Percentiles rank a stretch among this genome's conserved stretches.
phyloP scores from a whole-genome alignment of 108 stramenopile genomes.

The Skeletonema costatum region DNA sequence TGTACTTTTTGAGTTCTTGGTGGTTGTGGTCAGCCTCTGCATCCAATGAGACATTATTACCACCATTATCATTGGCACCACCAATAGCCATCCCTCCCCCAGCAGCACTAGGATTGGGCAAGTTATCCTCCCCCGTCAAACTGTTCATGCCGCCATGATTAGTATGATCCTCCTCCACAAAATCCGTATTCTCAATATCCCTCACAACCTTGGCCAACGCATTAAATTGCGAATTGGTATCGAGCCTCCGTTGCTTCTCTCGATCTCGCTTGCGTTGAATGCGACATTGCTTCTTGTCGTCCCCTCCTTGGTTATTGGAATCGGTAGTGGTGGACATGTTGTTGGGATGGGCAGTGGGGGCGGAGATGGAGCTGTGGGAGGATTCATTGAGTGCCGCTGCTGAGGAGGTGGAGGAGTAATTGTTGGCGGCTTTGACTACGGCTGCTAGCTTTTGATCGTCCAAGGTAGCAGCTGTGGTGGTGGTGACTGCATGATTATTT shows the following conservation, averaged over 20 bases:
- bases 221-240: conserved; percentile 77
- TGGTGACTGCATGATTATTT: neutral
- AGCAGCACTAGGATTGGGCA: no score
- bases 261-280: conserved; percentile 82
- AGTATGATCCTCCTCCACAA: conserved; percentile 33
- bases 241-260: conserved; percentile 77
- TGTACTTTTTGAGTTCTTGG: neutral
- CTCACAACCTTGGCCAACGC: conserved; percentile 68
- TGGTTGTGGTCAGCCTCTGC: neutral
- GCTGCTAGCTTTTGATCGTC: neutral
- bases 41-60: neutral
- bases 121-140: no score
- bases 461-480: neutral
- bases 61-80: neutral
- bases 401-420: neutral
- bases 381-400: neutral
- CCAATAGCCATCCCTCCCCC: no score
- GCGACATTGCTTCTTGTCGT: conserved; percentile 51
- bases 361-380: neutral
- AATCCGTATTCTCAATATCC: conserved; percentile 66
- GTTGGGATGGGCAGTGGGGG: neutral
- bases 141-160: no score
- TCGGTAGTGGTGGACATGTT: no score
- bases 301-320: neutral
- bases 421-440: neutral